Percentiles rank a stretch among this genome's conserved stretches.
These are phyloP conservation scores for Luvunga scandens DNA, from an alignment of 345 rosid species.

Conservation along the genomic window DNA sequence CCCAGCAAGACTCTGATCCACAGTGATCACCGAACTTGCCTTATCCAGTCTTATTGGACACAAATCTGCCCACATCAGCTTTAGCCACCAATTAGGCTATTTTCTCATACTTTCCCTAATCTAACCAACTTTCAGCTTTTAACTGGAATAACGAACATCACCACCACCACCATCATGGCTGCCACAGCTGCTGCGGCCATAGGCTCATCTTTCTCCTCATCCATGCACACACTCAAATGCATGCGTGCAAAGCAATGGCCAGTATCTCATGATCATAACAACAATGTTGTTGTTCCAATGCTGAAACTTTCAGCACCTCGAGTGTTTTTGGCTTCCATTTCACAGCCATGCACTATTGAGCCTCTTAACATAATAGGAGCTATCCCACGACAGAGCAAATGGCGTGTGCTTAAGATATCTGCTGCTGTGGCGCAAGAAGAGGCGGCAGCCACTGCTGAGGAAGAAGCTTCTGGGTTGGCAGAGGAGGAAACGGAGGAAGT, in stretches of 20 bases:
- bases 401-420: slow-evolving; percentile 44
- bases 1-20: background rate
- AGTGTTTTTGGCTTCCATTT: background rate
- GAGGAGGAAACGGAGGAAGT: slow-evolving; percentile 18
- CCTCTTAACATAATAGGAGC: slow-evolving; percentile 4
- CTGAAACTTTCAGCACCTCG: slow-evolving; percentile 24
- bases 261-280: slow-evolving; percentile 3
- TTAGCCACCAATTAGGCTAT: background rate
- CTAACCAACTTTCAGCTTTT: background rate
- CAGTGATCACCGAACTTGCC: background rate
- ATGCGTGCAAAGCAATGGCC: slow-evolving; percentile 23
- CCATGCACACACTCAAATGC: slow-evolving; percentile 41
- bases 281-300: background rate
- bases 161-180: slow-evolving; percentile 19
- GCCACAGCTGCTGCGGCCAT: slow-evolving; percentile 45
- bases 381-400: slow-evolving; percentile 6
- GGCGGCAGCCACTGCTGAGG: slow-evolving; percentile 26
- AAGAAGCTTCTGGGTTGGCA: slow-evolving; percentile 18
- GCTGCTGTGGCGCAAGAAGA: slow-evolving; percentile 49
- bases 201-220: slow-evolving; percentile 38
- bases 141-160: slow-evolving; percentile 24
- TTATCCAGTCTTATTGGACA: slow-evolving; percentile 29
- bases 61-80: slow-evolving; percentile 38
- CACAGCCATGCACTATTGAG: slow-evolving; percentile 15
- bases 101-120: background rate